Evolutionary conservation across 2,329 filamentous ascomycete genomes (phyloP).

Genomic region (Trichoderma guizhouense): DNA sequence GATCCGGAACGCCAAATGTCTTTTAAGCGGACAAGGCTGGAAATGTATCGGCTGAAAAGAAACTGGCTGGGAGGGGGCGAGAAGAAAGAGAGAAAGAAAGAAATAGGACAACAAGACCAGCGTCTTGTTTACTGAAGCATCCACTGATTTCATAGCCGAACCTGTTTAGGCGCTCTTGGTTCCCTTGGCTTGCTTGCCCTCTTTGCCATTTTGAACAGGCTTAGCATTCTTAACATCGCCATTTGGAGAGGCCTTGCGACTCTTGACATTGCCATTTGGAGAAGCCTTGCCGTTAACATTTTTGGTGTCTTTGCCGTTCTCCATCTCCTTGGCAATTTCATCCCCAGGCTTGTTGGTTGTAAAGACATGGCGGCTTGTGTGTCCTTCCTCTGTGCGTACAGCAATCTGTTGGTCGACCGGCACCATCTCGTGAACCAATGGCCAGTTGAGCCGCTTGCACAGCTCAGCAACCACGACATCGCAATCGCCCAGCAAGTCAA

Average conservation of each 20-base stretch:
- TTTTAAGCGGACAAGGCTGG: neutral
- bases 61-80: neutral
- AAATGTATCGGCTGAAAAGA: neutral
- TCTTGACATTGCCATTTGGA: neutral
- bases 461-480: constrained; percentile 87
- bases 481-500: constrained; percentile 93
- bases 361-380: constrained; percentile 38
- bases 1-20: neutral
- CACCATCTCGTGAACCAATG: constrained; percentile 78
- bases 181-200: neutral
- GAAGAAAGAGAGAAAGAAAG: neutral
- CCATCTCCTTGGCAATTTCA: neutral
- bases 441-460: constrained; percentile 77
- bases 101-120: neutral
- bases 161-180: neutral
- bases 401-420: constrained; percentile 61
- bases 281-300: neutral
- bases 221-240: neutral
- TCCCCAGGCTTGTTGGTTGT: constrained; percentile 23
- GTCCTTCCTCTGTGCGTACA: constrained; percentile 41
- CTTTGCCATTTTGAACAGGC: neutral
- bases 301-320: neutral
- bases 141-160: neutral
- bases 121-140: neutral
- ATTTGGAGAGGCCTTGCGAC: neutral